Evolutionary conservation across 176 grass and related monocot species (phyloP).

Genomic region (Oryza glaberrima): DNA sequence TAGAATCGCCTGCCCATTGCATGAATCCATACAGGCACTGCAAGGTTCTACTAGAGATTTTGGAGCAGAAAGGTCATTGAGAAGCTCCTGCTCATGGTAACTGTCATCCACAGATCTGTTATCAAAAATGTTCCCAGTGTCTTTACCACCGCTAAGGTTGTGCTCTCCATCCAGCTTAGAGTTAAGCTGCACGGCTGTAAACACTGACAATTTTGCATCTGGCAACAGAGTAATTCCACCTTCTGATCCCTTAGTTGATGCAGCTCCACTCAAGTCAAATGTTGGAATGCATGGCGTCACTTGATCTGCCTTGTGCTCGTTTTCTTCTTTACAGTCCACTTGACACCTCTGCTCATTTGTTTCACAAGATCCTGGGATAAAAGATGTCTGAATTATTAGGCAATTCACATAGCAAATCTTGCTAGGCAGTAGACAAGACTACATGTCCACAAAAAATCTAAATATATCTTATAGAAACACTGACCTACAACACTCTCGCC

Average conservation of each 20-base stretch:
- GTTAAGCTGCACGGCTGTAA: background rate
- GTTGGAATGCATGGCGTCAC: background rate
- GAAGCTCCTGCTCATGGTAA: conserved; percentile 3
- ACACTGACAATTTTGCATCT: background rate
- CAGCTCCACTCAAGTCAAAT: background rate
- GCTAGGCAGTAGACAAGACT: too few species aligned
- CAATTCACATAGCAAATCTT: too few species aligned
- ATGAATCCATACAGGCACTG: background rate
- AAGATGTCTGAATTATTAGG: too few species aligned
- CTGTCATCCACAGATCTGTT: too few species aligned
- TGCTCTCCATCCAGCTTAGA: too few species aligned
- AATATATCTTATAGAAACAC: too few species aligned
- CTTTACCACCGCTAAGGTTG: too few species aligned
- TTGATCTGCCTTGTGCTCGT: background rate
- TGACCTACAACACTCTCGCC: too few species aligned
- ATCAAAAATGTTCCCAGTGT: too few species aligned
- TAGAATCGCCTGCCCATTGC: background rate
- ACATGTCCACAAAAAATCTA: too few species aligned
- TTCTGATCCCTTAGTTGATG: background rate
- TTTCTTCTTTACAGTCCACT: background rate
- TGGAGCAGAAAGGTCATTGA: background rate
- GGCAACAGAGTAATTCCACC: background rate
- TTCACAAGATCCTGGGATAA: too few species aligned
- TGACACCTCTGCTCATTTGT: too few species aligned
- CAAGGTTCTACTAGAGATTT: conserved; percentile 22